Percentiles rank a stretch among this genome's conserved stretches.
phyloP scores from a whole-genome alignment of 257 asterid species.

The Ehretia macrophylla region DNA sequence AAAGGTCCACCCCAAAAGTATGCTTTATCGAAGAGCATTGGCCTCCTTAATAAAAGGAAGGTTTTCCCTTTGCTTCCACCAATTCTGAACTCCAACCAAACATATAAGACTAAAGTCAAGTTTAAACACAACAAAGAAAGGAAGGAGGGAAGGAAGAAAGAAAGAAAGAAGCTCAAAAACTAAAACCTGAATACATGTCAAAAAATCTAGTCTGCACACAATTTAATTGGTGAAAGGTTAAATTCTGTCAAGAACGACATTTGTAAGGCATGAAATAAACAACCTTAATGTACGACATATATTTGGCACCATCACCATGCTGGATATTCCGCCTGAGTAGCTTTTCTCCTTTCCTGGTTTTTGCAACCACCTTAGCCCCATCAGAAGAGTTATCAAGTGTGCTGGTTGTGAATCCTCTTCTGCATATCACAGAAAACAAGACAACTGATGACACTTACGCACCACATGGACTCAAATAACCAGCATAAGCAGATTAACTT shows the following conservation, averaged over 20 bases:
- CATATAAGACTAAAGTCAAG: not conserved
- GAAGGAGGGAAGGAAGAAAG: no score
- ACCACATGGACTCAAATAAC: not conserved
- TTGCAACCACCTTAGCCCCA: slow-evolving; percentile 40
- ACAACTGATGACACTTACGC: slow-evolving; percentile 8
- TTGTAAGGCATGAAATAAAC: slow-evolving; percentile 8
- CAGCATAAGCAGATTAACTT: not conserved
- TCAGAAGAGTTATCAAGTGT: slow-evolving; percentile 37
- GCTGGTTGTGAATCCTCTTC: slow-evolving; percentile 49
- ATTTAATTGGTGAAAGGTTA: no score
- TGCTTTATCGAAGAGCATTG: no score
- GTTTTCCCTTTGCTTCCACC: not conserved
- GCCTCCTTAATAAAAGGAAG: no score
- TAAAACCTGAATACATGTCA: no score
- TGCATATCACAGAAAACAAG: slow-evolving; percentile 32
- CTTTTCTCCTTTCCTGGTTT: slow-evolving; percentile 47
- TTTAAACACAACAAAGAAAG: not conserved
- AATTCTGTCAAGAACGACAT: not conserved
- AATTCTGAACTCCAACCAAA: not conserved
- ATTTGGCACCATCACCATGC: slow-evolving; percentile 71
- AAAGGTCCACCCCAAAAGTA: no score
- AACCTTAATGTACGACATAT: slow-evolving; percentile 96
- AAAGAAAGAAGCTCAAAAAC: no score
- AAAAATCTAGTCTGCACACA: not conserved
- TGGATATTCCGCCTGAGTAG: slow-evolving; percentile 56